These are phyloP conservation scores for Calvatia gigantea DNA, from an alignment of 768 basidiomycete genomes.

Conservation along the genomic window DNA sequence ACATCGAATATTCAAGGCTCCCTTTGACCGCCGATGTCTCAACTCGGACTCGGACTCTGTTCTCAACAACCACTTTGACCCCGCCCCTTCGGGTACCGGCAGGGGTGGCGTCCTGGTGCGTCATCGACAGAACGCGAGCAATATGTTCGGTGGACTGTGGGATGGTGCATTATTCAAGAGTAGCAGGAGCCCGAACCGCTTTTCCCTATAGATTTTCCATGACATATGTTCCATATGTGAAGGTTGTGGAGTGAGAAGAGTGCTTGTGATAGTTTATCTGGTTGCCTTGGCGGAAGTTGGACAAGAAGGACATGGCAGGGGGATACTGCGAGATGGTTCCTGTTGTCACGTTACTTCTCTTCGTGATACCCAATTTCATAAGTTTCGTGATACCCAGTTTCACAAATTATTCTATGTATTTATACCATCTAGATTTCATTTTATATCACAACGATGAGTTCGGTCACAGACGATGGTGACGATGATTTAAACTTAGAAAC, in stretches of 20 bases:
- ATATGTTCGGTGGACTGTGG: conserved; percentile 24
- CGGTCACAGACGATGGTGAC: not conserved
- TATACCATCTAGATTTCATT: not conserved
- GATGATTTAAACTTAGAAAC: not conserved
- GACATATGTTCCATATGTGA: not conserved
- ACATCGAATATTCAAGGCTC: conserved; percentile 45
- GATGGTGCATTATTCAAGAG: conserved; percentile 19
- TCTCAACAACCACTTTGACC: conserved; percentile 11
- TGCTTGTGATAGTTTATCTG: not conserved
- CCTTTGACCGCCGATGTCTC: conserved; percentile 36
- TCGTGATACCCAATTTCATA: not conserved
- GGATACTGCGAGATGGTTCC: not conserved
- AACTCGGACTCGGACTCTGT: conserved; percentile 8
- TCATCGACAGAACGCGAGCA: conserved; percentile 16
- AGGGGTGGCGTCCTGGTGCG: conserved; percentile 14
- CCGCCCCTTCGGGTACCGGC: not conserved
- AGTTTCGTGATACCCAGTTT: not conserved
- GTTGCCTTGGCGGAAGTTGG: not conserved
- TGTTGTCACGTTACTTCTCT: not conserved
- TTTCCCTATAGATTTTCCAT: conserved; percentile 22
- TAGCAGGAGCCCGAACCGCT: conserved; percentile 20
- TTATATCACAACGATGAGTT: not conserved
- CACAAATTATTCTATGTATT: not conserved
- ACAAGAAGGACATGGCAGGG: not conserved
- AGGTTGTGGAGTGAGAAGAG: not conserved